Evolutionary conservation across 805 yeast genomes (phyloP).

Genomic region (Priceomyces haplophilus): DNA sequence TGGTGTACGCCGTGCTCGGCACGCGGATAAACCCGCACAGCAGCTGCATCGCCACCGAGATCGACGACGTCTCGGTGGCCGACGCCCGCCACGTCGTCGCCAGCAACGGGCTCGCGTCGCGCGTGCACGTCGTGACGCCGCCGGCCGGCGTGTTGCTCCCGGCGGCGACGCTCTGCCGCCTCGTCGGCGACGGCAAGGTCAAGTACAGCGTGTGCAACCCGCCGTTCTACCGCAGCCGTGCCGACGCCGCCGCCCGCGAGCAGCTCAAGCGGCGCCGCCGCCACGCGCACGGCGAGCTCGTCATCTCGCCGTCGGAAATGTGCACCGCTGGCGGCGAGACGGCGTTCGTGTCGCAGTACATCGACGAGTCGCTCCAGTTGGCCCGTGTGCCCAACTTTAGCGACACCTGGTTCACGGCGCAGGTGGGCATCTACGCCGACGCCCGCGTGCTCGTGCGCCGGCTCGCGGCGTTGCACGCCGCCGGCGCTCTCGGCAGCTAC

Average conservation of each 20-base stretch:
- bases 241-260: conserved; percentile 9
- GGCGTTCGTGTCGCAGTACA: conserved; percentile 11
- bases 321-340: conserved; percentile 17
- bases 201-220: conserved; percentile 20
- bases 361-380: conserved; percentile 11
- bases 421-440: conserved; percentile 15
- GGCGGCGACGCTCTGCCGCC: background rate
- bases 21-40: background rate
- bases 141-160: conserved; percentile 2
- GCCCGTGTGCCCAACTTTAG: conserved; percentile 3
- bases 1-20: conserved; percentile 17
- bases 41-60: conserved; percentile 15
- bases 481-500: conserved; percentile 2
- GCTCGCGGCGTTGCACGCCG: background rate
- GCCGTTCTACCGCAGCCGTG: conserved; percentile 15
- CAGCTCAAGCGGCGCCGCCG: conserved; percentile 3
- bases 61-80: conserved; percentile 11
- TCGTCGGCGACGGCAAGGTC: background rate
- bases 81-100: conserved; percentile 7
- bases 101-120: background rate
- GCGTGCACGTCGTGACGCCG: conserved; percentile 1
- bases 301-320: conserved; percentile 11
- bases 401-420: conserved; percentile 18
- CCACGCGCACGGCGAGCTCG: too few relatives aligned
- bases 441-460: conserved; percentile 5